These are phyloP conservation scores for Rhizophagus clarus DNA, from an alignment of 192 early-diverging fungal species.

Conservation along the genomic window DNA sequence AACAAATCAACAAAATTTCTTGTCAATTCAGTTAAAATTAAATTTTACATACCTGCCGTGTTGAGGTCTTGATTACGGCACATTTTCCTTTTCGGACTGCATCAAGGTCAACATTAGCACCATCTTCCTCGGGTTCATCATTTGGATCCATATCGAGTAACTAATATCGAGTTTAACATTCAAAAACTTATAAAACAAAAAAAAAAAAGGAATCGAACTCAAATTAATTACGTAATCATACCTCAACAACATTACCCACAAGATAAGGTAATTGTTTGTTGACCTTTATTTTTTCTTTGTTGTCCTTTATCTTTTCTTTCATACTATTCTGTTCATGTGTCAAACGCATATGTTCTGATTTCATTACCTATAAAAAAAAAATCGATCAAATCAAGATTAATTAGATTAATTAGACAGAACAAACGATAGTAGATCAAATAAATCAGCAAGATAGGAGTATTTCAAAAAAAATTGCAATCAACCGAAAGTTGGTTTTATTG, in stretches of 20 bases:
- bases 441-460: too few relatives aligned
- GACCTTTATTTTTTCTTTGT: slow-evolving; percentile 97
- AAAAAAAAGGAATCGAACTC: slow-evolving; percentile 29
- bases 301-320: slow-evolving; percentile 95
- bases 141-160: slow-evolving; percentile 91
- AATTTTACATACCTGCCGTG: slow-evolving; percentile 70
- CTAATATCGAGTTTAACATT: slow-evolving; percentile 34
- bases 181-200: not conserved
- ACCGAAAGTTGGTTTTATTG: too few relatives aligned
- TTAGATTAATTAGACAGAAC: not conserved
- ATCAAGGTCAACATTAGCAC: slow-evolving; percentile 91
- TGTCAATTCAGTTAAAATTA: not conserved
- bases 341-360: slow-evolving; percentile 87
- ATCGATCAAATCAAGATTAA: too few relatives aligned
- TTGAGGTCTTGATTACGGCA: slow-evolving; percentile 95
- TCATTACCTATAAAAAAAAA: slow-evolving; percentile 67
- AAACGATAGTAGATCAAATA: not conserved
- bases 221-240: slow-evolving; percentile 36
- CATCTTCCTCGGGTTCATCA: slow-evolving; percentile 91
- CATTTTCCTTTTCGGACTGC: slow-evolving; percentile 94
- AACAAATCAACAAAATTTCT: not conserved
- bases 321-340: slow-evolving; percentile 85
- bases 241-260: slow-evolving; percentile 96
- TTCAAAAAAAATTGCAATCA: too few relatives aligned
- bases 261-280: slow-evolving; percentile 97